phyloP scores from a whole-genome alignment of 495 filamentous ascomycete genomes.

The Trichoderma erinaceum region DNA sequence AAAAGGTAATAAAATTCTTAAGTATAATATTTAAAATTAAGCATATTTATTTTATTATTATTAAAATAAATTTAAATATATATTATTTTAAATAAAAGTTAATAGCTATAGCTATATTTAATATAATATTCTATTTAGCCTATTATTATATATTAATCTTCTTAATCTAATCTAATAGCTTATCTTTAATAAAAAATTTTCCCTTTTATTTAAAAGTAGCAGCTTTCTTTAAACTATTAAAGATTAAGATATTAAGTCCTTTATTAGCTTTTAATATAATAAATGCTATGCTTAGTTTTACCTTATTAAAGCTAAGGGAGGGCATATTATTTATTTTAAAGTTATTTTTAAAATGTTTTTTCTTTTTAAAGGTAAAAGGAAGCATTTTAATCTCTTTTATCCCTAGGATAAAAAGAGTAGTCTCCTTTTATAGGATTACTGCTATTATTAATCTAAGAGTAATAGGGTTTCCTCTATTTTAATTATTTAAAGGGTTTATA shows the following conservation, averaged over 20 bases:
- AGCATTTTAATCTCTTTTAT: neutral
- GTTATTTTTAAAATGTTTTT: neutral
- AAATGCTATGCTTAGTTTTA: neutral
- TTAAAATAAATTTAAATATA: neutral
- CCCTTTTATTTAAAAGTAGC: neutral
- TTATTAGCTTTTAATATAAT: neutral
- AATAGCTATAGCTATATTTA: constrained; percentile 4
- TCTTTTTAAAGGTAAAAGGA: neutral
- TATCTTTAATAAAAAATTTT: neutral
- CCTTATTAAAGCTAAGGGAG: neutral
- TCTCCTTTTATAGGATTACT: neutral
- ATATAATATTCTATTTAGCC: neutral
- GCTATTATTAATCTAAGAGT: neutral
- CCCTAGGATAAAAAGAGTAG: neutral
- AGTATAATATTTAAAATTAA: neutral
- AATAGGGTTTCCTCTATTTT: neutral
- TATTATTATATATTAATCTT: neutral
- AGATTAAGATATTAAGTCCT: neutral
- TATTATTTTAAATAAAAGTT: neutral
- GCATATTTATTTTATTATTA: neutral
- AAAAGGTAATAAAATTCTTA: neutral
- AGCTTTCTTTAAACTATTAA: neutral
- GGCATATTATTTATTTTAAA: neutral
- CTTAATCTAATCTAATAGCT: neutral
- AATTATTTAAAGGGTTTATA: neutral